Percentiles rank a stretch among this genome's conserved stretches.
phyloP scores from a whole-genome alignment of 306 rosid genomes.

The Adenanthera pavonina region DNA sequence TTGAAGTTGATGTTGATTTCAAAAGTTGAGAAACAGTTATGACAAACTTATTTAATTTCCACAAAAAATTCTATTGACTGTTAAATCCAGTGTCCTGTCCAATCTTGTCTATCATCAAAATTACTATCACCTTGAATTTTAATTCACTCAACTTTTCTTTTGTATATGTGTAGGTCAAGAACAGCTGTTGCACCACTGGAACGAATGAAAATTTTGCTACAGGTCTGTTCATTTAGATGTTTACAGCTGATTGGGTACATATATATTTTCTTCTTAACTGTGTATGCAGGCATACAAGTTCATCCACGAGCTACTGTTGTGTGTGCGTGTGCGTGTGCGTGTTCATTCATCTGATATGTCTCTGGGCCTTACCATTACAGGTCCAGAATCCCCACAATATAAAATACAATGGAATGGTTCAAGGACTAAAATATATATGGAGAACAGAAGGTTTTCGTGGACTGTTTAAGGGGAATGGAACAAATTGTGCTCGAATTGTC shows the following conservation, averaged over 20 bases:
- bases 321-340: conserved; percentile 11
- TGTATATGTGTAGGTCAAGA: conserved; percentile 71
- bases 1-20: conserved; percentile 18
- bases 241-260: conserved; percentile 12
- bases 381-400: conserved; percentile 96
- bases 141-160: conserved; percentile 4
- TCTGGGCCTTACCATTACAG: conserved; percentile 53
- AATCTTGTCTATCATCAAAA: too few species aligned
- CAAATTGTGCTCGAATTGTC: conserved; percentile 97
- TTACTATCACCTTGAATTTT: background rate
- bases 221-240: conserved; percentile 59
- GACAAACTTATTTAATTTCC: background rate
- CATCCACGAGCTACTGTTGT: conserved; percentile 11
- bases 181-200: conserved; percentile 99
- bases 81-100: background rate
- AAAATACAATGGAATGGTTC: conserved; percentile 91
- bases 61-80: background rate
- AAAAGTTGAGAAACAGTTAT: background rate
- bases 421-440: conserved; percentile 96
- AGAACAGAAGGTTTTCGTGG: conserved; percentile 96
- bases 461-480: conserved; percentile 93
- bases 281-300: conserved; percentile 7
- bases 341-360: conserved; percentile 17
- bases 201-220: conserved; percentile 93
- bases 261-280: conserved; percentile 9